phyloP scores from a whole-genome alignment of 164 flowering plant genomes.

The Warburgia ugandensis region DNA sequence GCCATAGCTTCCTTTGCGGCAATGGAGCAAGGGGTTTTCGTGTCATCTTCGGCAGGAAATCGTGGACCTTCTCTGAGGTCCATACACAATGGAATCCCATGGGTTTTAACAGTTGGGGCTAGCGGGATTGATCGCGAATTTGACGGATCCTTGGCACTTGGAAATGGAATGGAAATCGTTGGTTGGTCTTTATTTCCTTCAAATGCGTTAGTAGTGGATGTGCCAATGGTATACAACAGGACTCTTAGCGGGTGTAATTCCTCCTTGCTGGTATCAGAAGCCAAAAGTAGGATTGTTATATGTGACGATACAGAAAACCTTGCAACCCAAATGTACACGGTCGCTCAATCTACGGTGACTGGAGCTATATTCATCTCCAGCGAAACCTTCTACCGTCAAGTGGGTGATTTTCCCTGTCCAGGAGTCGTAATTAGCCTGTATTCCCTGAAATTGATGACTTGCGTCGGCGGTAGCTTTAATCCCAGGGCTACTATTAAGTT shows the following conservation, averaged over 20 bases:
- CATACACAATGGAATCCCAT: constrained; percentile 33
- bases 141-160: constrained; percentile 23
- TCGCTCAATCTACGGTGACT: no score
- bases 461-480: constrained; percentile 17
- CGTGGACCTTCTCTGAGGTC: constrained; percentile 12
- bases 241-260: no score
- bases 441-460: no score
- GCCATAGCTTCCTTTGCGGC: constrained; percentile 48
- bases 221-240: no score
- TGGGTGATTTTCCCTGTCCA: no score
- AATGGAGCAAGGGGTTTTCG: constrained; percentile 35
- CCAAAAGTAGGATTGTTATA: no score
- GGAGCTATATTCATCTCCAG: no score
- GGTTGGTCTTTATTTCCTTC: constrained; percentile 1
- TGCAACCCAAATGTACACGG: no score
- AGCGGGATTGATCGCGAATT: constrained; percentile 36
- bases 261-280: no score
- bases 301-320: no score
- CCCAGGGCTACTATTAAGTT: constrained; percentile 35
- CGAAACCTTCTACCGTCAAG: no score
- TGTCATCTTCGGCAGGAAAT: constrained; percentile 44
- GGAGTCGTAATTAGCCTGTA: no score
- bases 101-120: constrained; percentile 42
- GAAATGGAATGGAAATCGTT: constrained; percentile 19
- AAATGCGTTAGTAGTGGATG: neutral